Conservation (phyloP, 2,329 filamentous ascomycete species). For the Calonectria montana region DNA sequence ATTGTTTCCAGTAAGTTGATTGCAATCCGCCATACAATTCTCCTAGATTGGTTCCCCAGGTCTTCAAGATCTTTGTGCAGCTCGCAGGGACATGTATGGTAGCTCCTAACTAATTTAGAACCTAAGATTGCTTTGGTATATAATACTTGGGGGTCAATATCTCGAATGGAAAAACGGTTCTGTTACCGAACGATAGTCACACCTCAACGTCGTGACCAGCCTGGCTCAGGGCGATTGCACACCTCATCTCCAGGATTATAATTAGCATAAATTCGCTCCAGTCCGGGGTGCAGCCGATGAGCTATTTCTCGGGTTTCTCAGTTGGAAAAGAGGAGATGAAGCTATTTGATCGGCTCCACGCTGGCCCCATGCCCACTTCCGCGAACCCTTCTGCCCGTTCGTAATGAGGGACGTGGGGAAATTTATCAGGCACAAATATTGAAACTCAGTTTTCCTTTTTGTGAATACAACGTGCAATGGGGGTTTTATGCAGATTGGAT, state of each 20-base stretch:
- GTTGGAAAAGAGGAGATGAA: too few species aligned
- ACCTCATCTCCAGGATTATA: too few species aligned
- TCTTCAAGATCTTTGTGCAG: neutral
- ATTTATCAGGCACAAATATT: neutral
- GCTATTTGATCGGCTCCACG: too few species aligned
- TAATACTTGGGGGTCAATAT: neutral
- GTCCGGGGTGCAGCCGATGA: too few species aligned
- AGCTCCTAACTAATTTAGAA: neutral
- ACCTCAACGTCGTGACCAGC: neutral
- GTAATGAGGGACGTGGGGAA: neutral
- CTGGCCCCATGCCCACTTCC: neutral
- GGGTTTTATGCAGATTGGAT: neutral
- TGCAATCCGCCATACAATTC: neutral
- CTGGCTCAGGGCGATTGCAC: neutral
- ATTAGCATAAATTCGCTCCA: too few species aligned
- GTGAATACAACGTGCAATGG: neutral
- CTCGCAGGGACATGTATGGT: neutral
- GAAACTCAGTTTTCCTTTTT: neutral
- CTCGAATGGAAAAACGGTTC: neutral
- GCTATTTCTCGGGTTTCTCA: too few species aligned
- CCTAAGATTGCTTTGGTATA: neutral
- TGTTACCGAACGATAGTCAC: neutral
- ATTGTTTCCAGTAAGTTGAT: neutral
- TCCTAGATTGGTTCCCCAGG: neutral
- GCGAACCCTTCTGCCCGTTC: neutral